Base-by-base conservation (phyloP, 2,329 filamentous ascomycete species). In the Erysiphe pulchra region DNA sequence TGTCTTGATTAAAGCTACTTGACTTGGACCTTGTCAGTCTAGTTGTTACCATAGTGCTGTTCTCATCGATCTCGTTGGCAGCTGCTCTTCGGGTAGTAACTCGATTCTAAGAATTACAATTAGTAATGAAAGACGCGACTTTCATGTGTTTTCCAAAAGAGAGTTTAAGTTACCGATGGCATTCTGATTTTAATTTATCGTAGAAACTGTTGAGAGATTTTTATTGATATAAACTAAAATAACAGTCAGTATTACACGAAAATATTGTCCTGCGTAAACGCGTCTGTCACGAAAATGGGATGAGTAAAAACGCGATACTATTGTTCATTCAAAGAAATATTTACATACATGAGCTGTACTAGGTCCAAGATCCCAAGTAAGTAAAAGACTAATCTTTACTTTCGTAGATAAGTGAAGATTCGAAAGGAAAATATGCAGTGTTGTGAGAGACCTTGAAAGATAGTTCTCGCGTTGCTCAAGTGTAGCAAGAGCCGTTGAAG, bases 41-140 rank as follows among this genome's bases (percentile, higher is more conserved):
- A 64, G 80, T 83, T 50, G 80, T 76, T 14, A 33, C 30, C 11
- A 28, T 28, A 48, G 62, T 63, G 52, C 64, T 72, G 61, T 93
- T 92, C 68, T 94, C 90, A 61, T 94, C 87, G 60, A 94, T 94
- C 68, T 94, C 86, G 63, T 92, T 90, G 53, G 79, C 80, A 56
- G 79, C 71, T 61, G 76, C 72, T 64, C 85, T 79, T 61, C 76
- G 72, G 63, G 80, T 74, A 57, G 75, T 68, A 60, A 73, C 67
- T 63, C 81, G 79, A 67, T 79, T 78, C 57, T 52, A 50, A 17
- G 31, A n/a, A 41, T 34, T 12, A 11, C 32, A 34, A 34, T 34
- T 34, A 34, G 9, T n/a, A 12, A n/a, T 2, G 3, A 10, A 12
- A n/a, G 32, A 34, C 32, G 14, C 4, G 32, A 34, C 32, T 11